These are phyloP conservation scores for Citrullus colocynthis DNA, from an alignment of 306 rosid genomes.

Conservation along the genomic window DNA sequence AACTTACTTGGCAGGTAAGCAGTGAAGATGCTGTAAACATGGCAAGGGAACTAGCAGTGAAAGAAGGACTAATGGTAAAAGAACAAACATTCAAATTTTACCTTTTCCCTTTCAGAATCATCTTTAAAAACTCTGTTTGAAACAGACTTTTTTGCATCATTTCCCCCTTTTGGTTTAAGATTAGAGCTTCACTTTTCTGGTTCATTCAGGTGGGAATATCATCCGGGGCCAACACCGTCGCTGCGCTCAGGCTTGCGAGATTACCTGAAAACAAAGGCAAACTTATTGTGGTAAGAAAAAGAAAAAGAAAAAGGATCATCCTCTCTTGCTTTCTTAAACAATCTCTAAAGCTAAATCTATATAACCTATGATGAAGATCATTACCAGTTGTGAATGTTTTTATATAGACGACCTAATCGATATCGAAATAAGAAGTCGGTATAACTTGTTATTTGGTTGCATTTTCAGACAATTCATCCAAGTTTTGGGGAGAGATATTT, in stretches of 20 bases:
- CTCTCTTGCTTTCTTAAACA: neutral
- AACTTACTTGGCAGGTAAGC: slow-evolving; percentile 45
- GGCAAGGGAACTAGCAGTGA: slow-evolving; percentile 80
- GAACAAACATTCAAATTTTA: neutral
- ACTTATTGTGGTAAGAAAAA: slow-evolving; percentile 61
- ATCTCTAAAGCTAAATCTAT: neutral
- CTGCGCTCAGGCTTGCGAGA: slow-evolving; percentile 68
- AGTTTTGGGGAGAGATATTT: slow-evolving; percentile 93
- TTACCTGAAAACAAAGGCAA: slow-evolving; percentile 91
- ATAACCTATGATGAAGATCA: neutral
- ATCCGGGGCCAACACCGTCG: slow-evolving; percentile 90
- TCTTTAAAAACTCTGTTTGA: neutral
- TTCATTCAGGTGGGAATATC: slow-evolving; percentile 80
- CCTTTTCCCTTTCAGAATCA: neutral
- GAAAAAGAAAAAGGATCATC: neutral
- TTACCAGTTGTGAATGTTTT: neutral
- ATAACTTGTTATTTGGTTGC: slow-evolving; percentile 9
- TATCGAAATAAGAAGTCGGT: neutral
- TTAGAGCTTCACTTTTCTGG: neutral
- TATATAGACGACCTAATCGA: neutral
- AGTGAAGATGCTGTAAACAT: slow-evolving; percentile 87
- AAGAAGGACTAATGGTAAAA: slow-evolving; percentile 91
- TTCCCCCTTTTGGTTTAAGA: neutral
- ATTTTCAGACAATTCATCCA: slow-evolving; percentile 75
- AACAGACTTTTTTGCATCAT: neutral